Evolutionary conservation across 2,329 filamentous ascomycete genomes (phyloP), one percentile per base, ranked within the genome.

Genomic region (Tolypocladium tropicale): DNA sequence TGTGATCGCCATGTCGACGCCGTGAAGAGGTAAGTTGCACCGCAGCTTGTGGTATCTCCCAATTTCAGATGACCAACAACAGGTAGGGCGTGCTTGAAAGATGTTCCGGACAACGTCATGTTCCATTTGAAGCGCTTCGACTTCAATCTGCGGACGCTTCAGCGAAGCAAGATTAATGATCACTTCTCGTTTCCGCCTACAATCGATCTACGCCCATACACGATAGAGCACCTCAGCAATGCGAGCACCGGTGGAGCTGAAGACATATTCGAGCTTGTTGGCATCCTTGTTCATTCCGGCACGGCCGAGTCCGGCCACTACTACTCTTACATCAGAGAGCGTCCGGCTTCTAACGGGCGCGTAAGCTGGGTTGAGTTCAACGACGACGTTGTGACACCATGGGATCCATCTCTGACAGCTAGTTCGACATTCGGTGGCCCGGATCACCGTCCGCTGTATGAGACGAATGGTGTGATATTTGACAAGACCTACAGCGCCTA

Each of bases 271-370:
- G 90, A 96, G 70, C 80, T 99, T 3, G 92, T 96, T n/a, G 94
- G 94, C 3, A 84, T 99, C 50, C 83, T 99, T 21, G 90, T 99
- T 2, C 94, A 99, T 68, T 88, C 89, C 16, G 94, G 94, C 18
- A 95, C 89, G 3, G 91, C 93, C 14, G 90, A 96, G 67, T 93
- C 90, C 32, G 94, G 94, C 0, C 94, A 99, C 69, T 99, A 99
- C 72, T 97, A 96, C 72, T 97, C 93, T 0, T 97, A 91, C 68
- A 90, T 95, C 60, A 88, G 90, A 54, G 88, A 96, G 68, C 82
- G 91, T 21, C 84, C 89, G 23, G 77, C 74, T 18, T 72, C 78
- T 23, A 69, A 69, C 16, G 68, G 73, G 36, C 68, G 68, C 5
- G 74, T 74, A 12, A 73, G 75, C 6, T 99, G 94, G 94, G 79